A percentile compares a stretch with the other conserved stretches of the same genome.
Evolutionary conservation across 1,284 basidiomycete species (phyloP).

Genomic region (Naganishia liquefaciens): DNA sequence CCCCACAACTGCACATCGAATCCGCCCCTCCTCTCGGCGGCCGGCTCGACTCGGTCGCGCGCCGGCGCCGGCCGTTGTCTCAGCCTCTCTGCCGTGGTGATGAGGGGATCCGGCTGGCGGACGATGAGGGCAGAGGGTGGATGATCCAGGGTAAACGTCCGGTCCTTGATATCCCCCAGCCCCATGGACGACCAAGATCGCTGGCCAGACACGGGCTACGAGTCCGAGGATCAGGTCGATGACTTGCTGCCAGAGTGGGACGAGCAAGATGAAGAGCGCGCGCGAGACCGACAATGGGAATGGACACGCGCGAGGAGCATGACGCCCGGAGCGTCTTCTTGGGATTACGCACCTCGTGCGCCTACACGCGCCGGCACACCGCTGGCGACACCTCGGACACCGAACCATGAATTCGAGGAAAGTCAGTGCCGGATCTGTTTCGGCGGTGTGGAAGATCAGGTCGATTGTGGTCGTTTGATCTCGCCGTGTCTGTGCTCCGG

Average conservation of each 20-base stretch:
- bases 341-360: not conserved
- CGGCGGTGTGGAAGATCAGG: slow-evolving; percentile 46
- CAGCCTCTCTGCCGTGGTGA: too few relatives aligned
- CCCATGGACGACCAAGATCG: too few relatives aligned
- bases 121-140: too few relatives aligned
- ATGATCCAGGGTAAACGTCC: too few relatives aligned
- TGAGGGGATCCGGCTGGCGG: too few relatives aligned
- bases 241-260: not conserved
- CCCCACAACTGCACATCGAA: too few relatives aligned
- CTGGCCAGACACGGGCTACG: not conserved
- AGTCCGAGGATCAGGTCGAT: slow-evolving; percentile 9
- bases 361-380: not conserved
- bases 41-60: too few relatives aligned
- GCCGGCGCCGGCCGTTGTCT: too few relatives aligned
- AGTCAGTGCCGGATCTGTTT: slow-evolving; percentile 53
- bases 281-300: not conserved
- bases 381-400: not conserved
- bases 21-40: too few relatives aligned
- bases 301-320: not conserved
- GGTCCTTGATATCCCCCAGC: too few relatives aligned
- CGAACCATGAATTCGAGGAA: slow-evolving; percentile 30
- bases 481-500: slow-evolving; percentile 53
- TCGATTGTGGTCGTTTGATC: slow-evolving; percentile 47
- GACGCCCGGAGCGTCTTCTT: not conserved
- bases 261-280: not conserved